Evolutionary conservation across 2,329 filamentous ascomycete species (phyloP).

Genomic region (Cytospora piceicola): DNA sequence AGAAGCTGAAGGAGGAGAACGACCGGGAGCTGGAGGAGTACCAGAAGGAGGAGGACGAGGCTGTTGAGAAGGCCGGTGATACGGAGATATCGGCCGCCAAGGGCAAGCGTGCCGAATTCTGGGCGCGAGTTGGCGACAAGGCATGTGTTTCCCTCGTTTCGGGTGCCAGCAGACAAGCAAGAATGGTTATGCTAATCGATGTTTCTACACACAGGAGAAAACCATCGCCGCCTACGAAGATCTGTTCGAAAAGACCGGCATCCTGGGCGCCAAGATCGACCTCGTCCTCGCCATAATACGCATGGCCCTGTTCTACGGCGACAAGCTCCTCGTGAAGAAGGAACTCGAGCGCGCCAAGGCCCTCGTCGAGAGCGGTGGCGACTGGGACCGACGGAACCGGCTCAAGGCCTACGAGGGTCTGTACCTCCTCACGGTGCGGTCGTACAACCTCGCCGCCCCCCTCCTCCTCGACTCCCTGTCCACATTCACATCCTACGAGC

Average conservation of each 20-base stretch:
- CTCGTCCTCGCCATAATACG: constrained; percentile 95
- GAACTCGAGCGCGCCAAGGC: constrained; percentile 86
- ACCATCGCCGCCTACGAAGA: constrained; percentile 90
- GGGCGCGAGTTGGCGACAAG: constrained; percentile 95
- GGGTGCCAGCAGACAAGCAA: neutral
- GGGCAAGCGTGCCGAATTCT: constrained; percentile 95
- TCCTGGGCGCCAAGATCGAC: constrained; percentile 96
- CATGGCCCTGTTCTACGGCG: constrained; percentile 93
- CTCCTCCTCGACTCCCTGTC: constrained; percentile 95
- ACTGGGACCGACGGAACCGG: constrained; percentile 97
- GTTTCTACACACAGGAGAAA: constrained; percentile 69
- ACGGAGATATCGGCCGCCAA: constrained; percentile 91
- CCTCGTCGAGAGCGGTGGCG: constrained; percentile 91
- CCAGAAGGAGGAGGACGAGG: constrained; percentile 90
- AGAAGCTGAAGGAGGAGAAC: constrained; percentile 75
- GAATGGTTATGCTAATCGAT: neutral
- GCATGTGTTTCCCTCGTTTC: constrained; percentile 49
- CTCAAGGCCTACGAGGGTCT: constrained; percentile 98
- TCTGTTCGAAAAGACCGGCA: constrained; percentile 95
- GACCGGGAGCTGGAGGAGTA: constrained; percentile 75
- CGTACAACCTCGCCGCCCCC: constrained; percentile 86
- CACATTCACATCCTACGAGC: constrained; percentile 97
- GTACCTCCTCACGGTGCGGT: constrained; percentile 88
- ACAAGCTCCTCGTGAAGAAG: constrained; percentile 91
- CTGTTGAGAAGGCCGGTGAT: constrained; percentile 92